Evolutionary conservation across 2,329 filamentous ascomycete genomes (phyloP).

Genomic region (Pseudopyrenochaeta lycopersici): DNA sequence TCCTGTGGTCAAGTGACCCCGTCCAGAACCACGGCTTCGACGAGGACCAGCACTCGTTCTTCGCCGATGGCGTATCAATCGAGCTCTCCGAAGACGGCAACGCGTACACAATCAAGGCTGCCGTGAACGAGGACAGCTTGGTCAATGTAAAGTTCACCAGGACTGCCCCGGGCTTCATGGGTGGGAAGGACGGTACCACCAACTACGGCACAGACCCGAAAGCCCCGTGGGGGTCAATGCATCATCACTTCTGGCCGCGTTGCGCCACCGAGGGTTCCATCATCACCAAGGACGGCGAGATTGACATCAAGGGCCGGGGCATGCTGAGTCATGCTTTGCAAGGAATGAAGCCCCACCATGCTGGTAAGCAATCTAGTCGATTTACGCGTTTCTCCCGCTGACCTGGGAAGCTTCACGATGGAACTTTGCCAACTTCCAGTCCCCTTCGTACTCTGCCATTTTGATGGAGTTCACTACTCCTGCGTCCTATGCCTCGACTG

Average conservation of each 20-base stretch:
- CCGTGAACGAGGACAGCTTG: conserved; percentile 79
- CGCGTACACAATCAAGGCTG: conserved; percentile 88
- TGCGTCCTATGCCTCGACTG: conserved; percentile 86
- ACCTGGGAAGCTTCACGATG: conserved; percentile 72
- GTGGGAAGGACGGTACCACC: conserved; percentile 83
- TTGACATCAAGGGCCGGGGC: conserved; percentile 82
- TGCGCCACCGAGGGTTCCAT: conserved; percentile 84
- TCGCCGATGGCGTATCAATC: conserved; percentile 83
- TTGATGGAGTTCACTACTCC: conserved; percentile 98
- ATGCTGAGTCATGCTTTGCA: conserved; percentile 87
- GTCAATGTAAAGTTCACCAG: conserved; percentile 87
- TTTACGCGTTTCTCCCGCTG: conserved; percentile 11
- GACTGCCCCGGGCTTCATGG: conserved; percentile 80
- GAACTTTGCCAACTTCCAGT: conserved; percentile 95
- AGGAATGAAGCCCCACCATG: conserved; percentile 99
- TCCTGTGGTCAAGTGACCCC: conserved; percentile 84
- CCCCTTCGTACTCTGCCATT: conserved; percentile 83
- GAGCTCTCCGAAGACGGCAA: conserved; percentile 86
- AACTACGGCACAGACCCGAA: conserved; percentile 85
- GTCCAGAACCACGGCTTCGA: conserved; percentile 84
- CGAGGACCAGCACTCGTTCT: conserved; percentile 83
- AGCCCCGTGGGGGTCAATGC: conserved; percentile 91
- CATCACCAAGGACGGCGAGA: conserved; percentile 79
- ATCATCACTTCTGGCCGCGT: conserved; percentile 93
- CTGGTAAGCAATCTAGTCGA: conserved; percentile 61